Evolutionary conservation across 768 basidiomycete genomes (phyloP), one percentile per base, ranked within the genome.

Genomic region (Macrolepiota fuliginosa): DNA sequence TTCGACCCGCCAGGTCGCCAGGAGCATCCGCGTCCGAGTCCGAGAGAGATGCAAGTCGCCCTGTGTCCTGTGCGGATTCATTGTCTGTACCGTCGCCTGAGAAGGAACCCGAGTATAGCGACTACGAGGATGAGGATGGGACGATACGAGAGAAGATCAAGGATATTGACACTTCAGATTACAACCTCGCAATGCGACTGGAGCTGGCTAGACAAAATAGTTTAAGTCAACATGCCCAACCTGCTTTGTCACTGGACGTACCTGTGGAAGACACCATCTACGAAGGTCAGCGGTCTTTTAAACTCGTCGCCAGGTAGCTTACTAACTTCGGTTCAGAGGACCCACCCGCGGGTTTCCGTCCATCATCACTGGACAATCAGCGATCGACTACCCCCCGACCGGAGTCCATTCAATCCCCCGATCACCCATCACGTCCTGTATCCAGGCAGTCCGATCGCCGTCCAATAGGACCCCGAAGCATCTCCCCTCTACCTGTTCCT

Each of bases 121-220:
- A 84, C 58, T 70, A 69, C 27, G 84, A 82, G 25, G 81, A 81
- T n/a, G 79, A 78, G 45, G 72, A 81, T 22, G 73, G 74, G 15
- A 73, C 77, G 7, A 71, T 78, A 55, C 61, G 73, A 53, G 72
- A 73, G 11, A 70, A 73, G 56, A 68, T 70, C 64, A 78, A 70
- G 64, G 74, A 71, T 4, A 73, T 83, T 64, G 88, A 91, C 64
- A 78, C 83, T 54, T 91, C 89, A 15, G 92, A 94, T 68, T 82
- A 83, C 66, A 90, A 96, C 69, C 77, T 96, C 56, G 82, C 87
- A 22, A 79, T 84, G 76, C 87, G 89, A 52, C 75, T 97, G 55
- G 92, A 92, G 64, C 76, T 96, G 53, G 95, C 95, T 4, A 79
- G 92, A 62, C 83, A 84, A 65, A 97, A 97, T 70, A 93, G 92